Evolutionary conservation across 1,139 yeast genomes (phyloP).

Genomic region (Debaryomyces singareniensis): DNA sequence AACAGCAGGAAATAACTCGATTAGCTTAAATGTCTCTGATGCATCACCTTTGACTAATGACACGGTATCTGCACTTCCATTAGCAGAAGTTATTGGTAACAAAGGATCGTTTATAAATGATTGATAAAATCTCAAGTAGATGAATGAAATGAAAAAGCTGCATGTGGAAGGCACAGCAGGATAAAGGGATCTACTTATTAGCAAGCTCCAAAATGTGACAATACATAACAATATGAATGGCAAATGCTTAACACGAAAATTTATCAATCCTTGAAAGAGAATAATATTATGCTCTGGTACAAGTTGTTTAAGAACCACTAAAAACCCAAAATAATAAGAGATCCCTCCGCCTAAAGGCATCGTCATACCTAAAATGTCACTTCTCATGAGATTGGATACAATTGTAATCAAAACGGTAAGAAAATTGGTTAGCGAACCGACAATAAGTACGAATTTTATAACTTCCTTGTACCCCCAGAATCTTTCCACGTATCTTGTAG

Average conservation of each 20-base stretch:
- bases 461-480: constrained; percentile 60
- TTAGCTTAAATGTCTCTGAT: constrained; percentile 78
- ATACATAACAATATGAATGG: constrained; percentile 54
- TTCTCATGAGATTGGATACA: constrained; percentile 30
- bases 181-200: constrained; percentile 30
- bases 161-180: constrained; percentile 63
- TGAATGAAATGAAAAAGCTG: constrained; percentile 68
- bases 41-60: constrained; percentile 67
- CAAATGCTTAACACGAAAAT: constrained; percentile 66
- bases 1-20: constrained; percentile 71
- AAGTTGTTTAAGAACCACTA: constrained; percentile 82
- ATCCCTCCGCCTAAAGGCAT: constrained; percentile 66
- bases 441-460: constrained; percentile 49
- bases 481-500: constrained; percentile 45
- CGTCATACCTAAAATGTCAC: constrained; percentile 33
- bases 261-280: constrained; percentile 55
- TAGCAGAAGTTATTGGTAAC: constrained; percentile 30
- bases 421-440: constrained; percentile 57
- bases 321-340: constrained; percentile 64
- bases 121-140: constrained; percentile 73
- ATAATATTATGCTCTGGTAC: constrained; percentile 83
- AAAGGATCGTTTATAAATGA: constrained; percentile 30
- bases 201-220: constrained; percentile 40
- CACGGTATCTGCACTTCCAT: constrained; percentile 11
- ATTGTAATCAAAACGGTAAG: constrained; percentile 38